These are phyloP conservation scores for Teunomyces tritomae DNA, from an alignment of 805 yeast species.

Conservation along the genomic window DNA sequence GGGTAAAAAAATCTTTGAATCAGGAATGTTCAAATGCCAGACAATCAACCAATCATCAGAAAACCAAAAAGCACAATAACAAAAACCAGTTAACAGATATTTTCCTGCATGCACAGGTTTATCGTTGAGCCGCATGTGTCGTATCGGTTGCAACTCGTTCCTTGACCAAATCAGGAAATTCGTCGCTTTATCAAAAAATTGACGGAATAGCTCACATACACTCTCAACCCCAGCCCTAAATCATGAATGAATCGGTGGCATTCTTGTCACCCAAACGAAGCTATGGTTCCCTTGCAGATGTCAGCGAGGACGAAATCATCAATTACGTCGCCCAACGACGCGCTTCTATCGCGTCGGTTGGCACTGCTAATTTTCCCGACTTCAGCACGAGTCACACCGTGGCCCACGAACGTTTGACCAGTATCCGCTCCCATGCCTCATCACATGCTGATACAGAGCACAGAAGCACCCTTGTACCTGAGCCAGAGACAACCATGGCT, in stretches of 20 bases:
- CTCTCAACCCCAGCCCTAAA: background rate
- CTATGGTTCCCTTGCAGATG: constrained; percentile 5
- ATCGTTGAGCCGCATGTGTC: background rate
- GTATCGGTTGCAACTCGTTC: background rate
- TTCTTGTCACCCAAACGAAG: constrained; percentile 9
- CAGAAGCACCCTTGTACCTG: constrained; percentile 31
- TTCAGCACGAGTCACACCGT: constrained; percentile 7
- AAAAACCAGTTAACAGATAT: too few species aligned
- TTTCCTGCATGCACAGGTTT: background rate
- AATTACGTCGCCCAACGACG: constrained; percentile 39
- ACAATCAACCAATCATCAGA: too few species aligned
- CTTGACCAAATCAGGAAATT: background rate
- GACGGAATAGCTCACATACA: background rate
- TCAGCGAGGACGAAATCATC: constrained; percentile 36
- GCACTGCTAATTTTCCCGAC: constrained; percentile 2
- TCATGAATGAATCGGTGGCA: constrained; percentile 6
- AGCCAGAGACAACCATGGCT: constrained; percentile 40
- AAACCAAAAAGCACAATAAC: too few species aligned
- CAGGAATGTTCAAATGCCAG: too few species aligned
- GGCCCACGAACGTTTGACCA: constrained; percentile 12
- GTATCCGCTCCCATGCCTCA: constrained; percentile 13
- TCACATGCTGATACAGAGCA: constrained; percentile 17
- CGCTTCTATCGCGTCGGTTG: constrained; percentile 33
- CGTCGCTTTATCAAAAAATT: background rate
- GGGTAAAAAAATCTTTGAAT: too few species aligned